Evolutionary conservation across 1,284 basidiomycete species (phyloP).

Genomic region (Singerocomus rubriflavus): DNA sequence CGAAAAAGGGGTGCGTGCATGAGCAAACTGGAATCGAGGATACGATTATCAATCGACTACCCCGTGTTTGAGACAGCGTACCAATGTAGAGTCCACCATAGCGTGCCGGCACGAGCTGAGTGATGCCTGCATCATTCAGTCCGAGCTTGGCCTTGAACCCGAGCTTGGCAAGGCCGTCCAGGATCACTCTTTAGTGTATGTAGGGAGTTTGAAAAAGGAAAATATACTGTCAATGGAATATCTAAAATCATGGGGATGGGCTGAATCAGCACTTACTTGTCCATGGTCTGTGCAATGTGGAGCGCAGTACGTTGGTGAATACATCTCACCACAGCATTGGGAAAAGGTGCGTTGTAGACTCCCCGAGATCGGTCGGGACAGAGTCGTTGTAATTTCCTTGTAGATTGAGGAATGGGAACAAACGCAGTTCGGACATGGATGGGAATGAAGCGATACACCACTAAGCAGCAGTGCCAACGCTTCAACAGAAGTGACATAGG

Average conservation of each 20-base stretch:
- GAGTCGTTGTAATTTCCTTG: slow-evolving; percentile 24
- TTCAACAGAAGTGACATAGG: slow-evolving; percentile 22
- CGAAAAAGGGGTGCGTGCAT: neutral
- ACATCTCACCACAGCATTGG: slow-evolving; percentile 13
- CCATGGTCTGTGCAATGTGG: slow-evolving; percentile 20
- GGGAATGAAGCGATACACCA: slow-evolving; percentile 11
- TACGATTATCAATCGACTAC: neutral
- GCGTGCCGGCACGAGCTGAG: slow-evolving; percentile 34
- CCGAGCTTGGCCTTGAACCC: slow-evolving; percentile 46
- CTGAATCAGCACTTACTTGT: slow-evolving; percentile 22
- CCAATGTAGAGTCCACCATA: slow-evolving; percentile 46
- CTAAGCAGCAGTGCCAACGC: slow-evolving; percentile 13
- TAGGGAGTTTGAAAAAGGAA: neutral
- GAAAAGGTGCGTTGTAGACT: slow-evolving; percentile 20
- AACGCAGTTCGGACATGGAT: neutral
- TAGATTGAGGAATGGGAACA: neutral
- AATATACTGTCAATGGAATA: neutral
- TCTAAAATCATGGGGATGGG: neutral
- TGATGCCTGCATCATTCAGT: slow-evolving; percentile 35
- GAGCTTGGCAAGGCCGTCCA: slow-evolving; percentile 41
- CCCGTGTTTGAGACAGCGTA: neutral
- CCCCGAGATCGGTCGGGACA: slow-evolving; percentile 28
- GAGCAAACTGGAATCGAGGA: neutral
- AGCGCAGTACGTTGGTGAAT: slow-evolving; percentile 21
- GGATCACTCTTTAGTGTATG: slow-evolving; percentile 24